Base-by-base conservation (phyloP, 2,329 filamentous ascomycete species). In the Calcarisporium arbuscula region DNA sequence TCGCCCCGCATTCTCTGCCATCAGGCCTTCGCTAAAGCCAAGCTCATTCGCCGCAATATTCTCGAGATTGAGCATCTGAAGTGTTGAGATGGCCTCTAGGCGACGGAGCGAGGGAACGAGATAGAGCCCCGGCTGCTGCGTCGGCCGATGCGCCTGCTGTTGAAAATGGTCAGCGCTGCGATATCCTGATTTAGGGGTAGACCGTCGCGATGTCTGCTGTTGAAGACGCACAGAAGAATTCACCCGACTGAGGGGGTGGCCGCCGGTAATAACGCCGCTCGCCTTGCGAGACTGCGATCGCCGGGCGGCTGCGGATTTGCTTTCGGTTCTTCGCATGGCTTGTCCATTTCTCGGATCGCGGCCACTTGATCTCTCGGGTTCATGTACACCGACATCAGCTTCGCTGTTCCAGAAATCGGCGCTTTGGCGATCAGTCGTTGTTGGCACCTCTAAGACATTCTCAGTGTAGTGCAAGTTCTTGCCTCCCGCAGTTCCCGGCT, bases 391-490 rank as follows among this genome's bases (percentile, higher is more conserved):
- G 30, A 85, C 81, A 18, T 80, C 80, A 11, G 80, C 80, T 51
- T 88, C 83, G 49, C 81, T 87, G 49, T 85, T 85, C 80, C 82
- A 86, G 38, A 73, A 77, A 43, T 77, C 72, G 20, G 68, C 65
- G 30, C 59, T 60, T 39, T 65, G 67, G 6, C 58, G 47, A 12
- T 51, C 41, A 2, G 56, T 45, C 3, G 56, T 45, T 9, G 66
- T 42, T 14, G 72, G 69, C 16, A 73, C 57, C 38, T 88, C 86
- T 11, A 96, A 71, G 2, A 96, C 90, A 45, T 94, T 96, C 57
- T 96, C 92, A 0, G 84, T 82, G 46, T 88, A 82, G 57, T 95
- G 89, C 20, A 94, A 64, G 50, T 96, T 96, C 64, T 94, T 95
- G 25, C 89, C 89, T 1, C 81, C 80, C 21, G 77, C 76, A 1